These are phyloP conservation scores for Talaromyces liani DNA, from an alignment of 495 filamentous ascomycete genomes.

Conservation along the genomic window DNA sequence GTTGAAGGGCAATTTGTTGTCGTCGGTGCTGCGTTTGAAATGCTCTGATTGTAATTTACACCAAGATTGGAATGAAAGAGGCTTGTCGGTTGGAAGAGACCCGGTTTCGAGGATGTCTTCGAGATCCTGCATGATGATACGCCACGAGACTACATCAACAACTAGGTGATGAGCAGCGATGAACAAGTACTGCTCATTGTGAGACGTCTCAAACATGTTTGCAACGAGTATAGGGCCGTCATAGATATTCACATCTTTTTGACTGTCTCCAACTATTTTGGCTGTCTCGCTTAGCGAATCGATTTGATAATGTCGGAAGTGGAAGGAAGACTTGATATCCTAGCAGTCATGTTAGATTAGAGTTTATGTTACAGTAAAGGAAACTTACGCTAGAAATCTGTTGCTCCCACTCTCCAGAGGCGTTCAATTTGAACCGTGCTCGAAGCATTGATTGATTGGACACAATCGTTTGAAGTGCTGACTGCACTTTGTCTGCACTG, in stretches of 20 bases:
- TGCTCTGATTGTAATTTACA: slow-evolving; percentile 39
- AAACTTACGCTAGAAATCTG: slow-evolving; percentile 25
- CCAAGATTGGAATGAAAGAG: slow-evolving; percentile 61
- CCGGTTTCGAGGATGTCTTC: slow-evolving; percentile 49
- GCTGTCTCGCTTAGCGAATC: slow-evolving; percentile 23
- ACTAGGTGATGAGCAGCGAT: slow-evolving; percentile 61
- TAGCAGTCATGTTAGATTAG: slow-evolving; percentile 17
- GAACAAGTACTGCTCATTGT: slow-evolving; percentile 51
- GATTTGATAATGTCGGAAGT: slow-evolving; percentile 27
- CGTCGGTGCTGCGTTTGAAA: slow-evolving; percentile 16
- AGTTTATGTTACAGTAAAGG: background rate
- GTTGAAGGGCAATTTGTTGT: slow-evolving; percentile 25
- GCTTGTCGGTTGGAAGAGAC: slow-evolving; percentile 27
- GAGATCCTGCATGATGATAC: slow-evolving; percentile 58
- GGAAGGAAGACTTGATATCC: slow-evolving; percentile 36
- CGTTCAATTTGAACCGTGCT: slow-evolving; percentile 45
- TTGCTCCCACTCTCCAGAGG: slow-evolving; percentile 35
- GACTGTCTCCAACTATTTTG: slow-evolving; percentile 28
- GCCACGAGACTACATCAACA: slow-evolving; percentile 66
- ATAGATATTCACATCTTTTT: slow-evolving; percentile 31
- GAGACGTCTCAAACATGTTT: slow-evolving; percentile 44
- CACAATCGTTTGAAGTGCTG: slow-evolving; percentile 51
- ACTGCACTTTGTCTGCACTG: slow-evolving; percentile 39
- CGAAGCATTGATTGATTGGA: slow-evolving; percentile 63
- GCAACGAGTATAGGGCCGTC: slow-evolving; percentile 37